Conservation (phyloP, 2,329 filamentous ascomycete genomes). For the Neobulgaria alba region DNA sequence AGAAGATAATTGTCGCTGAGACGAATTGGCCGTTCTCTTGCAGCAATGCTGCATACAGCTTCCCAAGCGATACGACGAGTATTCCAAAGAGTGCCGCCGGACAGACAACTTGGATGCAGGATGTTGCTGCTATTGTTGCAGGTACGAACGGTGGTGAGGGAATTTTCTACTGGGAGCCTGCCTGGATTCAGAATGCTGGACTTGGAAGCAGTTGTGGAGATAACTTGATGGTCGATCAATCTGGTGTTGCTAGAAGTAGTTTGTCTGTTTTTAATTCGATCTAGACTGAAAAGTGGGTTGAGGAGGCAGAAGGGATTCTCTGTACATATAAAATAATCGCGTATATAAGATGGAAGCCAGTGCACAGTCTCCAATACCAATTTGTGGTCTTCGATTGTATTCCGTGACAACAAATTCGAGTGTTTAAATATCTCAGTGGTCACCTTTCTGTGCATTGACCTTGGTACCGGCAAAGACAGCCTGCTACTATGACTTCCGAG, state of each 20-base stretch:
- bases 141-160: conserved; percentile 47
- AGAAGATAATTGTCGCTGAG: conserved; percentile 61
- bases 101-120: conserved; percentile 52
- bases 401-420: no score
- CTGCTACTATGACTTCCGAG: no score
- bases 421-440: no score
- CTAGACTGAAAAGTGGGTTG: no score
- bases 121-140: conserved; percentile 47
- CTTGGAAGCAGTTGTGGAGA: conserved; percentile 58
- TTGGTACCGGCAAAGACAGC: no score
- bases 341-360: no score
- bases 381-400: no score
- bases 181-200: conserved; percentile 57
- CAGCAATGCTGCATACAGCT: conserved; percentile 45
- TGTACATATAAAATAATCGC: no score
- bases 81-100: conserved; percentile 57
- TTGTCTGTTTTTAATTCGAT: conserved; percentile 51
- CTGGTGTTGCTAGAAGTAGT: conserved; percentile 47
- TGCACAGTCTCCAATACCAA: no score
- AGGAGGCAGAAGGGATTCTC: no score
- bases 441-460: no score
- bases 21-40: conserved; percentile 62
- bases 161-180: conserved; percentile 67
- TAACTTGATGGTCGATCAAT: conserved; percentile 52
- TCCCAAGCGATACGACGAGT: conserved; percentile 48